Evolutionary conservation across 2,329 filamentous ascomycete genomes (phyloP).

Genomic region (Phaeomoniella chlamydospora): DNA sequence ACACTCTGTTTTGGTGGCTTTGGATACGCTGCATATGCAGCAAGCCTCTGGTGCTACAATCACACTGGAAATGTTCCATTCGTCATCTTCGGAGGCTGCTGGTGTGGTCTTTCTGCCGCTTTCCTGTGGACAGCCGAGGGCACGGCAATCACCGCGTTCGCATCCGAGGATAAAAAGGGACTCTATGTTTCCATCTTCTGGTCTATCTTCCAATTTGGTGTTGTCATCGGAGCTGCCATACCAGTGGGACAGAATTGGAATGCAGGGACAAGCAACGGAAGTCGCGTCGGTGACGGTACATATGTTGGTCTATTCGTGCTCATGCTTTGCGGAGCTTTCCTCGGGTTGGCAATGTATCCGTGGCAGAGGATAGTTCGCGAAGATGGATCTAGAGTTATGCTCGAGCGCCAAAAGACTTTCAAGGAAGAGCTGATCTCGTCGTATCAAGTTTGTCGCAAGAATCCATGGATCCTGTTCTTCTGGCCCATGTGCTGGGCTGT

Average conservation of each 20-base stretch:
- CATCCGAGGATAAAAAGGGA: slow-evolving; percentile 60
- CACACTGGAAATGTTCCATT: slow-evolving; percentile 56
- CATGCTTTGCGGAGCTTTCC: slow-evolving; percentile 47
- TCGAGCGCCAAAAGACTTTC: slow-evolving; percentile 12
- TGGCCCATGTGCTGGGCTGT: slow-evolving; percentile 11
- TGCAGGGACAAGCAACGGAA: slow-evolving; percentile 9
- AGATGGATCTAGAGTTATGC: slow-evolving; percentile 43
- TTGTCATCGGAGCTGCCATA: slow-evolving; percentile 52
- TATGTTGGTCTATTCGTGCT: slow-evolving; percentile 62
- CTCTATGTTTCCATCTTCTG: slow-evolving; percentile 73
- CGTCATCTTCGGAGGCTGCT: slow-evolving; percentile 56
- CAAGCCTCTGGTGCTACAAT: slow-evolving; percentile 55
- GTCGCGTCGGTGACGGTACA: slow-evolving; percentile 41
- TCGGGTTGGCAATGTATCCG: slow-evolving; percentile 50
- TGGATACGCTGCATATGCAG: slow-evolving; percentile 63
- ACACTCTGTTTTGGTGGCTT: slow-evolving; percentile 60
- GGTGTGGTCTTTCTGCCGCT: slow-evolving; percentile 65
- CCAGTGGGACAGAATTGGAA: slow-evolving; percentile 14
- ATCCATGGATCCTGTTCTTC: slow-evolving; percentile 11
- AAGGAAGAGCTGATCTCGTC: slow-evolving; percentile 9
- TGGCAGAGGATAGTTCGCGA: slow-evolving; percentile 51
- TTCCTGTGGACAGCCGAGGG: slow-evolving; percentile 73
- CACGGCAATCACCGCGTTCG: slow-evolving; percentile 75
- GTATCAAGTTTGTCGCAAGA: slow-evolving; percentile 6
- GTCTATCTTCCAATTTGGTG: slow-evolving; percentile 75